These are phyloP conservation scores for Theileria orientalis DNA, from an alignment of 169 alveolate species.

Conservation along the genomic window DNA sequence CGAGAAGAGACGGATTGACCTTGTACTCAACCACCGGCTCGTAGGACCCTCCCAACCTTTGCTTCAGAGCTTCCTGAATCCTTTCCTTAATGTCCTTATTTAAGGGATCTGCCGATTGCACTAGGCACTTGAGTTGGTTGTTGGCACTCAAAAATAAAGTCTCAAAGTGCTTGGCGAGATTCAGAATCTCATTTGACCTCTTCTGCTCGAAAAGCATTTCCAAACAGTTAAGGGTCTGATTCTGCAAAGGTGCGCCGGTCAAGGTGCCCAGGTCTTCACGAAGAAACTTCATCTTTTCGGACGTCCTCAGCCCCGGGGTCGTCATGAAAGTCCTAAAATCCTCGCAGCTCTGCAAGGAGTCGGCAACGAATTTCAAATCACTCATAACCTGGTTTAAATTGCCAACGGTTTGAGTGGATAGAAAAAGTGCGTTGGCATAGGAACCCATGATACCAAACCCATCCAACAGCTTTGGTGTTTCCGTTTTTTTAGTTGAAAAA, in stretches of 20 bases:
- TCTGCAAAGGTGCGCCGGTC: slow-evolving; percentile 36
- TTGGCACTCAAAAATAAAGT: slow-evolving; percentile 46
- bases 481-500: neutral
- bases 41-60: slow-evolving; percentile 35
- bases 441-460: slow-evolving; percentile 63
- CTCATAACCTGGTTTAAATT: slow-evolving; percentile 47
- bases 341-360: slow-evolving; percentile 20
- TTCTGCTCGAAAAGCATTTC: slow-evolving; percentile 53
- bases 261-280: slow-evolving; percentile 36
- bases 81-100: slow-evolving; percentile 23
- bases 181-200: slow-evolving; percentile 36
- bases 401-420: slow-evolving; percentile 44
- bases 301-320: slow-evolving; percentile 50
- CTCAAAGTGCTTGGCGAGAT: slow-evolving; percentile 48
- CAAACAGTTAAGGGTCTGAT: slow-evolving; percentile 51
- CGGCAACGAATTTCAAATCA: slow-evolving; percentile 36
- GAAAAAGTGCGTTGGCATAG: slow-evolving; percentile 64
- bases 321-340: slow-evolving; percentile 36
- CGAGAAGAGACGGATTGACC: slow-evolving; percentile 47
- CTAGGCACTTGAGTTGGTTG: slow-evolving; percentile 52
- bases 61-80: slow-evolving; percentile 38
- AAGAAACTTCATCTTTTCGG: slow-evolving; percentile 46
- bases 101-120: slow-evolving; percentile 45
- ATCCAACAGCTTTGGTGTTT: slow-evolving; percentile 23
- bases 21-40: slow-evolving; percentile 45